These are phyloP conservation scores for Microcera coccophila DNA, from an alignment of 2,329 filamentous ascomycete species.

Conservation along the genomic window DNA sequence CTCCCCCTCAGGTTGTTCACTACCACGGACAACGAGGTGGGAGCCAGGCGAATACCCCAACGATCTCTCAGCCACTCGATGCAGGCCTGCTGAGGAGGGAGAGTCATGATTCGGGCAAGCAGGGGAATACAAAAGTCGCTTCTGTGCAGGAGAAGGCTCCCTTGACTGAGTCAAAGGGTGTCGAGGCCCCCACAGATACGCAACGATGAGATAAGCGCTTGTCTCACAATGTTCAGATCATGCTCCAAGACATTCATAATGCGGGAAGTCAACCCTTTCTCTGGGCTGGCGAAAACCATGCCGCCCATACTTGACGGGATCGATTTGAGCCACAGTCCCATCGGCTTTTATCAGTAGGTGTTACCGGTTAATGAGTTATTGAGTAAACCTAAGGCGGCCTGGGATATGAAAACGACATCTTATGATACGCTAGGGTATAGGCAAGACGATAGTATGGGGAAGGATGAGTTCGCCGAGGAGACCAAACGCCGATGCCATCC, in stretches of 20 bases:
- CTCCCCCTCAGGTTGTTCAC: slow-evolving; percentile 62
- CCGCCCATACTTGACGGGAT: slow-evolving; percentile 5
- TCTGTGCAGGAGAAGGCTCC: slow-evolving; percentile 35
- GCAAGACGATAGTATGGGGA: too few relatives aligned
- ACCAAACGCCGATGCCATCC: background rate
- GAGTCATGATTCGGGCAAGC: slow-evolving; percentile 45
- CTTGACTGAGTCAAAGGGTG: slow-evolving; percentile 12
- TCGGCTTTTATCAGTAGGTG: background rate
- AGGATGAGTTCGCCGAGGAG: too few relatives aligned
- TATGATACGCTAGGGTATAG: too few relatives aligned
- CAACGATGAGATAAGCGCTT: slow-evolving; percentile 25
- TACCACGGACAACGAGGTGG: slow-evolving; percentile 66
- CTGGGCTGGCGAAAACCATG: slow-evolving; percentile 19
- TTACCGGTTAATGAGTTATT: background rate
- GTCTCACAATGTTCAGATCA: slow-evolving; percentile 24
- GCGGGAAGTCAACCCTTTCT: slow-evolving; percentile 24
- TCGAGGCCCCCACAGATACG: slow-evolving; percentile 19
- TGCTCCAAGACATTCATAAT: slow-evolving; percentile 25
- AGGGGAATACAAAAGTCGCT: slow-evolving; percentile 35
- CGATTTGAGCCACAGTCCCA: background rate
- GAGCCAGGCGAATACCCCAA: slow-evolving; percentile 63
- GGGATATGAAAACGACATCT: too few relatives aligned
- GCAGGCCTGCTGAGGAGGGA: slow-evolving; percentile 43
- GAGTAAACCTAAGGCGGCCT: too few relatives aligned
- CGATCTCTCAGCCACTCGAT: slow-evolving; percentile 50